A percentile compares a stretch with the other conserved stretches of the same genome.
These are phyloP conservation scores for Cystofilobasidium macerans DNA, from an alignment of 768 basidiomycete genomes.

Conservation along the genomic window DNA sequence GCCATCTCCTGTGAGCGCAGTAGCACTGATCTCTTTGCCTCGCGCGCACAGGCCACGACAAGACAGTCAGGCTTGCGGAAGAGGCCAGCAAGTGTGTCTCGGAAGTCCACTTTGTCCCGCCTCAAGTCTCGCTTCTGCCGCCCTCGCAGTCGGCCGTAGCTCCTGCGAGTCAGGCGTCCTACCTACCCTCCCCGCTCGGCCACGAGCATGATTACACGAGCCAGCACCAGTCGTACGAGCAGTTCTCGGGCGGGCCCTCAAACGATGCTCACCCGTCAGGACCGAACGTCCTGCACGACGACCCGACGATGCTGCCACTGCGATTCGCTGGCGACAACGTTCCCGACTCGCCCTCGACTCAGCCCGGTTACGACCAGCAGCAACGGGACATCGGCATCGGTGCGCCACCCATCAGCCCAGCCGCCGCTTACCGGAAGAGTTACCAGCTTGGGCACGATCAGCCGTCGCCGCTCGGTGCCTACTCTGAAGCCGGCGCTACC, in stretches of 20 bases:
- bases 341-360: neutral
- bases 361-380: neutral
- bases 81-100: constrained; percentile 21
- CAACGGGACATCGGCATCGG: neutral
- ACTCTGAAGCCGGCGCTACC: neutral
- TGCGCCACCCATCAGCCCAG: constrained; percentile 13
- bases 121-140: constrained; percentile 5
- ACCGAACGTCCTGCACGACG: constrained; percentile 1
- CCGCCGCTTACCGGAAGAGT: constrained; percentile 14
- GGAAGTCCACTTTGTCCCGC: constrained; percentile 9
- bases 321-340: neutral
- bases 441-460: constrained; percentile 4
- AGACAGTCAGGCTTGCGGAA: constrained; percentile 43
- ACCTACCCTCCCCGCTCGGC: neutral
- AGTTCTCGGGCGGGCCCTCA: neutral
- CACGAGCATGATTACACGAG: neutral
- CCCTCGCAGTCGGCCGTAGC: neutral
- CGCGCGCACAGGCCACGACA: constrained; percentile 44
- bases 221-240: neutral
- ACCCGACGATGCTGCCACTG: neutral
- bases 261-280: neutral
- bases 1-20: neutral
- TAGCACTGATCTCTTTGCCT: neutral
- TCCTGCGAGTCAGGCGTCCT: neutral
- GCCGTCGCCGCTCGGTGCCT: neutral